Conservation (phyloP, 2,329 filamentous ascomycete genomes). For the Lojkania enalia region DNA sequence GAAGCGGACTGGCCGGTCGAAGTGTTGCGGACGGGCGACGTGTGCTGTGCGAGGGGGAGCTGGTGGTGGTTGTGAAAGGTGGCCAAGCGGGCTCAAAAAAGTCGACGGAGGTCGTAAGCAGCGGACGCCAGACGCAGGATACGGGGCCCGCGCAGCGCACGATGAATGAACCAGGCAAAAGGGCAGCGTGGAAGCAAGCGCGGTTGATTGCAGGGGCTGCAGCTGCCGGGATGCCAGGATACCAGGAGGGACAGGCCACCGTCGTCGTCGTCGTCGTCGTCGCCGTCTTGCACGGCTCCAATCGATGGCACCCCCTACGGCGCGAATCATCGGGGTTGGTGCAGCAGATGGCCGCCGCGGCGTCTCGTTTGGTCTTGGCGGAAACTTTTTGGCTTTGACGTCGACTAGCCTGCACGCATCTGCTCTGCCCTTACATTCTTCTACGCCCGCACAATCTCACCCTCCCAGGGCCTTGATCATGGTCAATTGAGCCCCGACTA, state of each 20-base stretch:
- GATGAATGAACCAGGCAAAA: not conserved
- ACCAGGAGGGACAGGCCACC: constrained; percentile 21
- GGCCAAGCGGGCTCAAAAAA: constrained; percentile 26
- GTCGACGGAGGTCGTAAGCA: not conserved
- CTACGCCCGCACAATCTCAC: too few species aligned
- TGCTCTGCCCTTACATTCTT: not conserved
- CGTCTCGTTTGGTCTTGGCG: constrained; percentile 1
- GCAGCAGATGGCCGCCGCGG: too few species aligned
- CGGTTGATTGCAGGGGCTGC: constrained; percentile 1
- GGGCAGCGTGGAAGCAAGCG: not conserved
- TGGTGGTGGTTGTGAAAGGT: constrained; percentile 24
- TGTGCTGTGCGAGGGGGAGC: constrained; percentile 28
- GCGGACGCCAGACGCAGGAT: not conserved
- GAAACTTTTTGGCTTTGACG: constrained; percentile 16
- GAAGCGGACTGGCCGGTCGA: constrained; percentile 13
- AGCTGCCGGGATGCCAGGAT: constrained; percentile 5
- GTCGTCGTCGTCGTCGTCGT: constrained; percentile 1
- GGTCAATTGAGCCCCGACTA: constrained; percentile 30
- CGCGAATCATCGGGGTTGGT: not conserved
- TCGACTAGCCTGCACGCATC: constrained; percentile 7
- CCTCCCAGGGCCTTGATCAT: constrained; percentile 11
- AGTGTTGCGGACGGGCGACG: constrained; percentile 15
- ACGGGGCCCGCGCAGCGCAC: not conserved
- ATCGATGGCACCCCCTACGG: not conserved
- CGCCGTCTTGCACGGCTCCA: not conserved